Evolutionary conservation across 1,284 basidiomycete species (phyloP).

Genomic region (Spongispora temasekensis): DNA sequence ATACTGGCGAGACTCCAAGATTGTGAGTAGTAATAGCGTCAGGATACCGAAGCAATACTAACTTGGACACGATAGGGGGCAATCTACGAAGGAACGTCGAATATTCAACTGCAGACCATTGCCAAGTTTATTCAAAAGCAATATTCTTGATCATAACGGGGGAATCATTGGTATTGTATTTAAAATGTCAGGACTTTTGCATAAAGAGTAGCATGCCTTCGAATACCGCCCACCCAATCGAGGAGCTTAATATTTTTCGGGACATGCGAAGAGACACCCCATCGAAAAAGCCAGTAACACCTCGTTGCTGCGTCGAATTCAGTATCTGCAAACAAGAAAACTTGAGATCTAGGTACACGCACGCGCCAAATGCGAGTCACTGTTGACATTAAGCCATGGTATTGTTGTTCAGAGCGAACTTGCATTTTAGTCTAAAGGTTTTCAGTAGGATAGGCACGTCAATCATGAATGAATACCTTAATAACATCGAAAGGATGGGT

Average conservation of each 20-base stretch:
- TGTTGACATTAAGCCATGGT: slow-evolving; percentile 70
- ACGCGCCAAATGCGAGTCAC: slow-evolving; percentile 69
- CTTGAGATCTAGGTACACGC: slow-evolving; percentile 26
- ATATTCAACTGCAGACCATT: slow-evolving; percentile 97
- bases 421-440: slow-evolving; percentile 76
- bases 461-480: slow-evolving; percentile 53
- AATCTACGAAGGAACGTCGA: slow-evolving; percentile 95
- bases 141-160: slow-evolving; percentile 45
- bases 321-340: no score
- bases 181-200: slow-evolving; percentile 33
- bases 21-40: slow-evolving; percentile 54
- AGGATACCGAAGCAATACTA: background rate
- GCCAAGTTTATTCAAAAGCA: slow-evolving; percentile 89
- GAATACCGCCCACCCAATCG: slow-evolving; percentile 92
- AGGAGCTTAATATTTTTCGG: slow-evolving; percentile 87
- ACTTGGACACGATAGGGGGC: slow-evolving; percentile 59
- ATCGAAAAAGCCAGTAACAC: slow-evolving; percentile 80
- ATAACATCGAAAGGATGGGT: slow-evolving; percentile 93
- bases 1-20: slow-evolving; percentile 94
- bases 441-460: slow-evolving; percentile 13
- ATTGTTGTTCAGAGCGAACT: slow-evolving; percentile 72
- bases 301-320: slow-evolving; percentile 57
- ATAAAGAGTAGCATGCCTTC: slow-evolving; percentile 76
- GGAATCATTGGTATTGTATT: slow-evolving; percentile 3
- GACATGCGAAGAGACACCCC: slow-evolving; percentile 82